Percentiles rank a stretch among this genome's conserved stretches.
phyloP scores from a whole-genome alignment of 2,329 filamentous ascomycete genomes.

The Talaromyces sp. region DNA sequence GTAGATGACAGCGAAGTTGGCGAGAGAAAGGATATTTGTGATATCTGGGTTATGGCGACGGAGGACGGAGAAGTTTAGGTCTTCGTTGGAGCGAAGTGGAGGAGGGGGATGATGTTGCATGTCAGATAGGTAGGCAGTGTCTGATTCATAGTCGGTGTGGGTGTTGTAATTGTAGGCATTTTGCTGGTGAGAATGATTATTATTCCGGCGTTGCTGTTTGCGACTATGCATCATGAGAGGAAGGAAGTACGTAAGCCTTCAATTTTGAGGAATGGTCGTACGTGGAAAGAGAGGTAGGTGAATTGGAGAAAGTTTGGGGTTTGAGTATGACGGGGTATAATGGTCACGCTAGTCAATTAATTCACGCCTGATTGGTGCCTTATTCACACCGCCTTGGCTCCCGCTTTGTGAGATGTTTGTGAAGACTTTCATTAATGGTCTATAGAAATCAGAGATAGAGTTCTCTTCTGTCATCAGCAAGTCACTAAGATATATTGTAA shows the following conservation, averaged over 20 bases:
- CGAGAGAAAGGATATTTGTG: constrained; percentile 73
- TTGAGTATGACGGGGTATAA: too few relatives aligned
- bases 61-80: constrained; percentile 85
- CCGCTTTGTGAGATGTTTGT: too few relatives aligned
- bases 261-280: neutral
- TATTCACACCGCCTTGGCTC: too few relatives aligned
- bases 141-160: constrained; percentile 66
- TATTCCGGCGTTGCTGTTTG: constrained; percentile 31
- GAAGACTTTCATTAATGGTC: too few relatives aligned
- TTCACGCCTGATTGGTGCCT: too few relatives aligned
- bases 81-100: constrained; percentile 69
- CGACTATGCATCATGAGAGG: neutral
- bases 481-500: too few relatives aligned
- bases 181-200: constrained; percentile 18
- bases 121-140: constrained; percentile 56
- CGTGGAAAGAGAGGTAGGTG: neutral
- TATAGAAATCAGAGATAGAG: too few relatives aligned
- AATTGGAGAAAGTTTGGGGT: too few relatives aligned
- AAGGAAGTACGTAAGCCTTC: too few relatives aligned
- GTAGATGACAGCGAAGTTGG: constrained; percentile 85
- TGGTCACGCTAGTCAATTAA: too few relatives aligned
- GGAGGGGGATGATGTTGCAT: constrained; percentile 44
- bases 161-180: constrained; percentile 23
- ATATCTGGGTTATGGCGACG: constrained; percentile 78
- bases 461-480: too few relatives aligned